Percentiles rank a stretch among this genome's conserved stretches.
These are phyloP conservation scores for Fusarium ramigenum DNA, from an alignment of 2,329 filamentous ascomycete genomes.

Conservation along the genomic window DNA sequence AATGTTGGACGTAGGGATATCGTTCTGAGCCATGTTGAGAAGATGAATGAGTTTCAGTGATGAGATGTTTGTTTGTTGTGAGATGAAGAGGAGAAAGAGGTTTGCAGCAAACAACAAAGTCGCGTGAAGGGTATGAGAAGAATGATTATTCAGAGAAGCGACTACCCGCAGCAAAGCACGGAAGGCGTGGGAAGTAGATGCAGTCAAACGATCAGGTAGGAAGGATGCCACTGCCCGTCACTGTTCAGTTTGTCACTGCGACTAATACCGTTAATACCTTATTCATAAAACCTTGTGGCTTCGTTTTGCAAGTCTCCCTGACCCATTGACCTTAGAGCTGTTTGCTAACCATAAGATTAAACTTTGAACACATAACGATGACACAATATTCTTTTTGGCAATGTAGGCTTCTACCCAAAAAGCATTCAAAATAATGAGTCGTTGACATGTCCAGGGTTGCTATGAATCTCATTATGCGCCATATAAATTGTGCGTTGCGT, in stretches of 20 bases:
- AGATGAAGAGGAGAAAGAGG: not conserved
- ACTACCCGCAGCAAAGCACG: not conserved
- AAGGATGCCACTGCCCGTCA: not conserved
- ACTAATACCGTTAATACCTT: no score
- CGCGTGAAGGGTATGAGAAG: not conserved
- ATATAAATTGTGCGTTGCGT: no score
- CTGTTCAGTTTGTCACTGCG: not conserved
- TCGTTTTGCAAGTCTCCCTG: fast-evolving
- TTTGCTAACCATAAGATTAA: not conserved
- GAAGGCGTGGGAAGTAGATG: not conserved
- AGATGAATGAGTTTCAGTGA: not conserved
- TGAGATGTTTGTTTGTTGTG: not conserved
- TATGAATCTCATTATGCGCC: no score
- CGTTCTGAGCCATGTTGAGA: not conserved
- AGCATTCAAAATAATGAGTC: not conserved
- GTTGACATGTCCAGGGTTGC: not conserved
- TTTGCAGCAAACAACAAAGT: not conserved
- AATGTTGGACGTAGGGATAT: not conserved
- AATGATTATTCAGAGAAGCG: not conserved
- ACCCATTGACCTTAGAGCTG: no score
- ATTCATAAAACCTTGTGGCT: not conserved
- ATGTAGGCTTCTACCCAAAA: not conserved
- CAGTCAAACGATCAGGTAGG: not conserved
- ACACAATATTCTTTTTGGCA: not conserved
- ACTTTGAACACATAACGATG: not conserved